Evolutionary conservation across 495 filamentous ascomycete genomes (phyloP), one percentile per base, ranked within the genome.

Genomic region (Penicillium daleae): DNA sequence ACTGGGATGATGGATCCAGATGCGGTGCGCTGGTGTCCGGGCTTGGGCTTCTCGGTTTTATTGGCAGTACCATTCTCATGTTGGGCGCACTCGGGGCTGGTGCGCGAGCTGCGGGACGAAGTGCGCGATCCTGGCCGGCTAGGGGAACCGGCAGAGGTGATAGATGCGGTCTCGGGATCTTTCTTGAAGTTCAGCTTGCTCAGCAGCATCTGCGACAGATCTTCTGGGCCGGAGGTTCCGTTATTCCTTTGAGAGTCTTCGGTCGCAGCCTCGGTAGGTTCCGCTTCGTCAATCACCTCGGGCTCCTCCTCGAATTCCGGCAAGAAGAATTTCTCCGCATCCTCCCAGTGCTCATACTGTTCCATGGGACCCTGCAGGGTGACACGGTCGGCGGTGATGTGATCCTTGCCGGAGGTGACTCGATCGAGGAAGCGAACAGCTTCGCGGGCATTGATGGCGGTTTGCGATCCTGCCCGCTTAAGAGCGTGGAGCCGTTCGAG

Each of bases 371-470:
- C 83, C 65, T 88, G 84, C 1, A 88, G 74, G 24, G 75, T 63
- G 21, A 87, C 77, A 7, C 78, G 67, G 31, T 80, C 76, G 65
- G 82, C 68, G 17, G 82, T 66, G 31, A 81, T 77, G 22, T 78
- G 78, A 50, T 82, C 81, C 57, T 82, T 82, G 50, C 79, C 80
- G 48, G 81, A 83, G 24, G 87, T 88, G 29, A 85, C 82, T 48
- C 85, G 80, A 66, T 90, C 87, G 65, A 90, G 85, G 74, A 87
- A 89, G 57, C 83, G 80, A 57, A 89, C 80, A 31, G 85, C 82
- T 71, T 89, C 86, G 33, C 83, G 82, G 59, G 87, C 86, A 71
- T 89, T 88, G 66, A 83, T 79, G 61, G 82, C 83, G 67, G 82
- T 73, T 59, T 82, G 76, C 29, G 81, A 86, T 52, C 73, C 80